Evolutionary conservation across 1,284 basidiomycete species (phyloP), one percentile per base, ranked within the genome.

Genomic region (Tilletiaria anomala): DNA sequence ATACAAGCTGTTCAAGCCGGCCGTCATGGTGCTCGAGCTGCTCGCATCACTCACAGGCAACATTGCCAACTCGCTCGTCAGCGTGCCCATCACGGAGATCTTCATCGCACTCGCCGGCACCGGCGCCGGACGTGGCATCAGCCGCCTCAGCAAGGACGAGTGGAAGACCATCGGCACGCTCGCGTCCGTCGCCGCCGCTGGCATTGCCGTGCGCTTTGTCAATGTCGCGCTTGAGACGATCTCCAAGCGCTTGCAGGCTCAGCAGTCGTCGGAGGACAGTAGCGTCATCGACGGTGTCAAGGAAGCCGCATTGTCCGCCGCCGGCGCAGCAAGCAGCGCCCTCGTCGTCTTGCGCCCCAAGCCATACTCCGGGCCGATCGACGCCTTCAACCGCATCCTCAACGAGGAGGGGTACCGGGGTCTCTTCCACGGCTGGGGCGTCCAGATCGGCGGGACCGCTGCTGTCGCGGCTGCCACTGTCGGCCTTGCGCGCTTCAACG

Each of bases 341-440:
- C 29, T 37, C 36, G 23, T 37, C 21, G 36, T 37, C 8, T 24
- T 37, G 23, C 36, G 36, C 36, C 36, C 36, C 21, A 6, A 23
- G 20, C n/a, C n/a, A 1, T 37, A 37, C 36, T 26, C 24, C 23
- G 36, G 36, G 12, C 36, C 36, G 23, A 37, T 37, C n/a, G 36
- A 37, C 36, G 36, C 36, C 8, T 37, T 37, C 36, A 23, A 23
- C 21, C n/a, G 23, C 36, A 37, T 37, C 36, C 22, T 22, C 36
- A 37, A 26, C 15, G 36, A 37, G 36, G 36, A 37, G 36, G 36
- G 36, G 12, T 24, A 26, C 23, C 16, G 6, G 23, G 36, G 36
- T 17, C 36, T 37, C 36, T 15, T 23, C 36, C 36, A 24, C 22
- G 36, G 36, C 36, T 37, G 36, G 36, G 36, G 36, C 23, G 36